A percentile compares a stretch with the other conserved stretches of the same genome.
Conservation (phyloP, 176 grass and related monocot genomes). For the Rhynchospora pubera region DNA sequence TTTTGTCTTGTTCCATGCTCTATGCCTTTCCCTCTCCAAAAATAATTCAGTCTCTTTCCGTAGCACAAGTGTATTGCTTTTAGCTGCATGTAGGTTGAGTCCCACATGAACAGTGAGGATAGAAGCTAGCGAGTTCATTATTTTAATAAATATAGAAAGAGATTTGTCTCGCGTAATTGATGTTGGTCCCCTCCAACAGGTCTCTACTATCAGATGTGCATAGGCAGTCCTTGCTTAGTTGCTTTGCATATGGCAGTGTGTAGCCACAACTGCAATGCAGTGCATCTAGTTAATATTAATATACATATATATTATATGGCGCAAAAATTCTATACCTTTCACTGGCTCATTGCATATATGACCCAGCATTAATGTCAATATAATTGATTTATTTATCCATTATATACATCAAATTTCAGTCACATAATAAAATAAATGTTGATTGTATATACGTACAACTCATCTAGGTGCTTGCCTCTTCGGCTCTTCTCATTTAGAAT, state of each 20-base stretch:
- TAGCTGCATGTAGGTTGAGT: slow-evolving; percentile 4
- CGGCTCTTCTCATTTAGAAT: no score
- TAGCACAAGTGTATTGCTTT: neutral
- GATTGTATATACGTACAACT: neutral
- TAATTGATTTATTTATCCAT: neutral
- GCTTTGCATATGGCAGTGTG: neutral
- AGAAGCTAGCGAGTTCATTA: neutral
- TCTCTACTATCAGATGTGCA: neutral
- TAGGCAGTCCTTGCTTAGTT: neutral
- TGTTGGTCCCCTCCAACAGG: neutral
- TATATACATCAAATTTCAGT: neutral
- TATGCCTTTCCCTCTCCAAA: slow-evolving; percentile 1
- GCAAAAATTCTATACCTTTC: neutral
- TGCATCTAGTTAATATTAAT: neutral
- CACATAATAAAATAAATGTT: neutral
- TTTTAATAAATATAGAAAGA: neutral
- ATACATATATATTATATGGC: neutral
- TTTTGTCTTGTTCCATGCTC: slow-evolving; percentile 11
- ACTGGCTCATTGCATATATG: neutral
- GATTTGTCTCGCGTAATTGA: neutral
- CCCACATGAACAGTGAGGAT: slow-evolving; percentile 24
- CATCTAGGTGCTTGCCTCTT: no score
- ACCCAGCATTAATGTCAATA: neutral
- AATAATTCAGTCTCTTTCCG: neutral
- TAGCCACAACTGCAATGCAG: neutral